phyloP scores from a whole-genome alignment of 345 rosid species.

The Theobroma cacao region DNA sequence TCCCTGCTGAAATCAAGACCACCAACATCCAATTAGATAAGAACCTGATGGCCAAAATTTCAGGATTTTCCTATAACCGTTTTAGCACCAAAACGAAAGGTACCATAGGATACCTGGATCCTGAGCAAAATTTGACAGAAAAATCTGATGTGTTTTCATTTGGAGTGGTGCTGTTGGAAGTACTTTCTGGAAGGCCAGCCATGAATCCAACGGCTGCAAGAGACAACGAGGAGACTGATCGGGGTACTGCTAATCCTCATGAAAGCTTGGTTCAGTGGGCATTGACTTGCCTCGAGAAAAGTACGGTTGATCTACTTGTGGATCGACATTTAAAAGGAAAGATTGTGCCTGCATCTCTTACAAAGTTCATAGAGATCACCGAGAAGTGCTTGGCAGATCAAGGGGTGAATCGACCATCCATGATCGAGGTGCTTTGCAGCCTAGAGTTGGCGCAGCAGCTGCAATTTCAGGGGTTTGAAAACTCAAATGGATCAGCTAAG shows the following conservation, averaged over 20 bases:
- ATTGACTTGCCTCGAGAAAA: neutral
- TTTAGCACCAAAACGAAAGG: constrained; percentile 33
- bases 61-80: constrained; percentile 32
- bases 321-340: neutral
- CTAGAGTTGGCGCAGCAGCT: constrained; percentile 3
- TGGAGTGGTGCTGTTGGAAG: constrained; percentile 35
- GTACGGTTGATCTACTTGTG: neutral
- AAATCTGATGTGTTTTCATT: constrained; percentile 42
- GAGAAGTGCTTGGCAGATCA: neutral
- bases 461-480: neutral
- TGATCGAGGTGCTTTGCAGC: constrained; percentile 5
- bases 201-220: constrained; percentile 20
- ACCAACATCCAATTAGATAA: constrained; percentile 36
- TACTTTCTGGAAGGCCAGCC: constrained; percentile 33
- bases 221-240: neutral
- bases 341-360: neutral
- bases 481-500: neutral
- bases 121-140: constrained; percentile 36
- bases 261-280: constrained; percentile 5
- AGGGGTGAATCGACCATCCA: neutral
- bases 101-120: constrained; percentile 31
- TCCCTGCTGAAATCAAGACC: constrained; percentile 35
- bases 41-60: constrained; percentile 36
- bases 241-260: neutral
- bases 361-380: neutral